Conservation (phyloP, 164 flowering plant species). For the Cinnamomum micranthum region DNA sequence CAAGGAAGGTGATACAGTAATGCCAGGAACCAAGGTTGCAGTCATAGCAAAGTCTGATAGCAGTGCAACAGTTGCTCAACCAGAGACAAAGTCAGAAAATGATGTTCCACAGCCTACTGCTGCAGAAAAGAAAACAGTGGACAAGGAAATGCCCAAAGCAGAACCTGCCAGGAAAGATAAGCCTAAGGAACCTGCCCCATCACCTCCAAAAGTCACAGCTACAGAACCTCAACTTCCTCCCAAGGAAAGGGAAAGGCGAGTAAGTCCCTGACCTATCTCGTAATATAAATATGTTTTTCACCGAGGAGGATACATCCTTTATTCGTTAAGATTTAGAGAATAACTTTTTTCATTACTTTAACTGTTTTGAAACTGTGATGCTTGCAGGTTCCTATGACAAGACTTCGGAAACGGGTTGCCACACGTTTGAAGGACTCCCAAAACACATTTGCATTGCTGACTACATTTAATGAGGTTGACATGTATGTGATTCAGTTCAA, state of each 20-base stretch:
- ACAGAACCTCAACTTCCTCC: constrained; percentile 95
- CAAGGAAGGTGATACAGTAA: constrained; percentile 93
- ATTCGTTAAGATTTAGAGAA: too few relatives aligned
- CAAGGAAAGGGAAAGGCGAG: constrained; percentile 94
- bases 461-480: constrained; percentile 24
- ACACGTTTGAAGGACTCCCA: constrained; percentile 24
- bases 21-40: constrained; percentile 88
- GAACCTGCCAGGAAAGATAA: constrained; percentile 47
- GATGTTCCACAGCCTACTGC: constrained; percentile 27
- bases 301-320: not conserved
- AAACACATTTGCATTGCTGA: constrained; percentile 21
- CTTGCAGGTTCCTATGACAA: constrained; percentile 25
- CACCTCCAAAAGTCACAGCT: constrained; percentile 47
- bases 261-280: constrained; percentile 26
- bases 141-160: constrained; percentile 38
- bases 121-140: constrained; percentile 31
- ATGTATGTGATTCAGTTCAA: constrained; percentile 9
- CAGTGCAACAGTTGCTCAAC: constrained; percentile 57
- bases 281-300: too few relatives aligned
- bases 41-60: constrained; percentile 71
- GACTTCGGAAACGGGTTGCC: constrained; percentile 21
- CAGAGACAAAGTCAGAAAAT: constrained; percentile 13
- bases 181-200: constrained; percentile 44
- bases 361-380: not conserved
- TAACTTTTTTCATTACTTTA: not conserved